phyloP scores from a whole-genome alignment of 2,329 filamentous ascomycete genomes.

The Bipolaris victoriae region DNA sequence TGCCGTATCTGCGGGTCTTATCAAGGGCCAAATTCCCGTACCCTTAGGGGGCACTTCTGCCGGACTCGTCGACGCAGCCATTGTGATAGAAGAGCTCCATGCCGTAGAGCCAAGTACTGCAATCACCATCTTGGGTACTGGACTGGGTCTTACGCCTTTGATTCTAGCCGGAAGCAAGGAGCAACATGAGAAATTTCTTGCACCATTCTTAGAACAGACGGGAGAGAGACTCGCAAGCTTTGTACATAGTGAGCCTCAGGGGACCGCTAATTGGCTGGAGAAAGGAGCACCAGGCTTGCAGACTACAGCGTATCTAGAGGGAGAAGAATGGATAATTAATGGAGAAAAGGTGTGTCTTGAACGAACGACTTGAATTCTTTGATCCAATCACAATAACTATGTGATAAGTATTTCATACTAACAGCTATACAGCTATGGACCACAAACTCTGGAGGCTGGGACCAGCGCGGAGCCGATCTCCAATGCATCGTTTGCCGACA shows the following conservation, averaged over 20 bases:
- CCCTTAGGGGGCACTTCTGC: conserved; percentile 55
- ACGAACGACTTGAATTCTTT: background rate
- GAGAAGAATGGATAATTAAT: conserved; percentile 59
- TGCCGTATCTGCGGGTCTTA: conserved; percentile 53
- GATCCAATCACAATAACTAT: background rate
- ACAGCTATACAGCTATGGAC: conserved; percentile 54
- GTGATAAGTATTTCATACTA: background rate
- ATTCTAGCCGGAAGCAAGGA: conserved; percentile 53
- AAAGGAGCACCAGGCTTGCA: conserved; percentile 56
- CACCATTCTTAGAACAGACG: conserved; percentile 43
- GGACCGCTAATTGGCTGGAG: conserved; percentile 61
- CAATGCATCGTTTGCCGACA: conserved; percentile 60
- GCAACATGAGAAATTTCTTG: conserved; percentile 53
- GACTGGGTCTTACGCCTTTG: conserved; percentile 60
- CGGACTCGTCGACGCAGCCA: conserved; percentile 56
- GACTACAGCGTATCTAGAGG: conserved; percentile 58
- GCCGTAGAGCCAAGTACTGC: conserved; percentile 58
- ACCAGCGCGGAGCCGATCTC: conserved; percentile 59
- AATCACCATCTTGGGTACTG: conserved; percentile 60
- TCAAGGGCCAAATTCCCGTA: conserved; percentile 57
- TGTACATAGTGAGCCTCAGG: conserved; percentile 60
- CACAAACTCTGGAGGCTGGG: conserved; percentile 62
- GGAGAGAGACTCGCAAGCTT: conserved; percentile 59
- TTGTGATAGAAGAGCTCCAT: conserved; percentile 62
- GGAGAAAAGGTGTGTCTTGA: conserved; percentile 57